A percentile compares a stretch with the other conserved stretches of the same genome.
phyloP scores from a whole-genome alignment of 768 basidiomycete genomes.

The Suillus tomentosus region DNA sequence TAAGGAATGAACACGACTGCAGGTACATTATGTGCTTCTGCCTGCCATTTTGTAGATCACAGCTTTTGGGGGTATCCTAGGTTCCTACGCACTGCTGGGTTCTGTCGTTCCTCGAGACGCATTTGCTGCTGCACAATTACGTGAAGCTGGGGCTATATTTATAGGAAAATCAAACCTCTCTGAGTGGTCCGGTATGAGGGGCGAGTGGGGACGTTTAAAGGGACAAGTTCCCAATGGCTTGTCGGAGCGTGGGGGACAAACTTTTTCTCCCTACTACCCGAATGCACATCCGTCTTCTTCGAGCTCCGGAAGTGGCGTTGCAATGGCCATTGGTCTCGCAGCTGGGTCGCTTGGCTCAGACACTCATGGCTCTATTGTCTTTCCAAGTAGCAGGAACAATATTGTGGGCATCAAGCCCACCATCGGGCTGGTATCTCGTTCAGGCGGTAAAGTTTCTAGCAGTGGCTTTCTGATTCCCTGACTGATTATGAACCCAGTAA shows the following conservation, averaged over 20 bases:
- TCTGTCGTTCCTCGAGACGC: slow-evolving; percentile 32
- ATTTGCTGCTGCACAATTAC: slow-evolving; percentile 24
- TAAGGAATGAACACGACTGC: slow-evolving; percentile 43
- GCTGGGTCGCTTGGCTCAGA: slow-evolving; percentile 47
- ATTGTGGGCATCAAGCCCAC: slow-evolving; percentile 45
- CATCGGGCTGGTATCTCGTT: slow-evolving; percentile 41
- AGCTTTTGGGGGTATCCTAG: slow-evolving; percentile 13
- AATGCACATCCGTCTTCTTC: slow-evolving; percentile 43
- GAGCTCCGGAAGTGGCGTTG: slow-evolving; percentile 45
- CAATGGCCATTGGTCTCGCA: slow-evolving; percentile 43
- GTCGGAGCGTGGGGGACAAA: slow-evolving; percentile 47
- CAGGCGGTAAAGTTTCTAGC: slow-evolving; percentile 30
- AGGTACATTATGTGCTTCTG: slow-evolving; percentile 18
- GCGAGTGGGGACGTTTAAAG: too few species aligned
- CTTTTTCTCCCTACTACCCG: slow-evolving; percentile 43
- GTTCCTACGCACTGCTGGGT: slow-evolving; percentile 33
- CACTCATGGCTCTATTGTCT: slow-evolving; percentile 49
- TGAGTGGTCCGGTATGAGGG: slow-evolving; percentile 45
- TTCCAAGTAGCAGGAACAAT: slow-evolving; percentile 43
- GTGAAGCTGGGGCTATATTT: slow-evolving; percentile 31
- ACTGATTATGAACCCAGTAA: slow-evolving; percentile 36
- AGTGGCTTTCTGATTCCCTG: not conserved
- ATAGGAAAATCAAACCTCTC: slow-evolving; percentile 45
- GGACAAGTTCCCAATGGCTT: slow-evolving; percentile 41
- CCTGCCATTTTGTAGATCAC: too few species aligned